These are phyloP conservation scores for Geotrichum aggregatum DNA, from an alignment of 1,139 yeast genomes.

Conservation along the genomic window DNA sequence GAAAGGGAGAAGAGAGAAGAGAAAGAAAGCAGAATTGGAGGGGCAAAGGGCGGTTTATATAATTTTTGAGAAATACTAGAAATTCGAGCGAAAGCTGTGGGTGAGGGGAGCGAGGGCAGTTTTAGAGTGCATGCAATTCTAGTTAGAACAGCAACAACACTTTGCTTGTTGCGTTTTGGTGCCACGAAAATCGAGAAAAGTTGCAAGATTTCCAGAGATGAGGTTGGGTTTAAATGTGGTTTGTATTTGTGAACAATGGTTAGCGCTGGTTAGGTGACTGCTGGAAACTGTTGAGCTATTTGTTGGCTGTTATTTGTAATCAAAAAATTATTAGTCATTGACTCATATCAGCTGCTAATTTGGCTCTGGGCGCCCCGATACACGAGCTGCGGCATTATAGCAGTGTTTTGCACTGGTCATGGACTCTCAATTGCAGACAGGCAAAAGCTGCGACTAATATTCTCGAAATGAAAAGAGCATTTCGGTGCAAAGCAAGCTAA, in stretches of 20 bases:
- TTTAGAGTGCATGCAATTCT: neutral
- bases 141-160: neutral
- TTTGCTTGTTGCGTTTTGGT: neutral
- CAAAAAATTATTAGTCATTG: conserved; percentile 14
- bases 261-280: neutral
- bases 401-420: too few relatives aligned
- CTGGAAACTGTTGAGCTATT: neutral
- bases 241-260: neutral
- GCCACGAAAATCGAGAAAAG: neutral
- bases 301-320: conserved; percentile 10
- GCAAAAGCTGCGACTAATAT: too few relatives aligned
- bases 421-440: too few relatives aligned
- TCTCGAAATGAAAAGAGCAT: too few relatives aligned
- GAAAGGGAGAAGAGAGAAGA: conserved; percentile 3
- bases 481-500: too few relatives aligned
- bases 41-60: conserved; percentile 17
- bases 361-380: too few relatives aligned
- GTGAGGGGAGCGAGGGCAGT: neutral
- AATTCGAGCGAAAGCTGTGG: too few relatives aligned
- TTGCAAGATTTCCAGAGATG: neutral
- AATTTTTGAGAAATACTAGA: conserved; percentile 9
- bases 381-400: too few relatives aligned
- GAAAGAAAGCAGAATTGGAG: conserved; percentile 11
- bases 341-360: neutral
- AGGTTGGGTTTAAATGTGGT: neutral